Percentiles rank a stretch among this genome's conserved stretches.
phyloP scores from a whole-genome alignment of 78 protist genomes.

The Dictyostelium brefeldianum region DNA sequence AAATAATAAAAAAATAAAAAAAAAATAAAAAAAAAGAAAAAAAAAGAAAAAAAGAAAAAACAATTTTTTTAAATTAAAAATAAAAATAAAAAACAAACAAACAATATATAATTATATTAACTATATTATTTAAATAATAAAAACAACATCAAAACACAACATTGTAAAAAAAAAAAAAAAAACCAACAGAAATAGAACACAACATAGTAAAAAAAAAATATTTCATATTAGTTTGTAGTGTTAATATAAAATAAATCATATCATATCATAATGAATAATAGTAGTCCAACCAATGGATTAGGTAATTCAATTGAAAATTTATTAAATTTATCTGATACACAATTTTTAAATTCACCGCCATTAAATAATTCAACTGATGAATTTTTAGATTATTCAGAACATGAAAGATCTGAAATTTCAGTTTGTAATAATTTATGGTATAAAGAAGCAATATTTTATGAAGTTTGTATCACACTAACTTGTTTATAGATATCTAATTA shows the following conservation, averaged over 20 bases:
- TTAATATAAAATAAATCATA: not conserved
- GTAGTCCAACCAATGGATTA: not conserved
- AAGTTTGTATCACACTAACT: slow-evolving; percentile 16
- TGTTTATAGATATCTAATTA: not conserved
- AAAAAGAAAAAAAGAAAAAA: not conserved
- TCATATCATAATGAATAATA: not conserved
- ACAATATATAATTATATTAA: not conserved
- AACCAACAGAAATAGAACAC: not conserved
- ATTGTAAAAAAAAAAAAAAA: not conserved
- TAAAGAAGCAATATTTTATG: slow-evolving; percentile 89
- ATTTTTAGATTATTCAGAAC: slow-evolving; percentile 59
- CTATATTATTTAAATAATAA: not conserved
- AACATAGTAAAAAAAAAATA: not conserved
- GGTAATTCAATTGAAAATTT: slow-evolving; percentile 3
- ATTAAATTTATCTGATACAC: not conserved
- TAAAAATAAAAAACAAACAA: not conserved
- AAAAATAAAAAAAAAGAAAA: not conserved
- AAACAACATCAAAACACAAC: not conserved
- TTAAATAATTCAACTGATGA: slow-evolving; percentile 41
- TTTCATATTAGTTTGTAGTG: not conserved
- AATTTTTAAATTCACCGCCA: not conserved
- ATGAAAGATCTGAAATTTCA: slow-evolving; percentile 60
- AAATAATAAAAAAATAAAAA: not conserved
- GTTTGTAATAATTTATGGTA: slow-evolving; percentile 70
- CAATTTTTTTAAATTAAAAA: not conserved